A percentile compares a stretch with the other conserved stretches of the same genome.
Evolutionary conservation across 331 rosid species (phyloP).

Genomic region (Ulmus americana): DNA sequence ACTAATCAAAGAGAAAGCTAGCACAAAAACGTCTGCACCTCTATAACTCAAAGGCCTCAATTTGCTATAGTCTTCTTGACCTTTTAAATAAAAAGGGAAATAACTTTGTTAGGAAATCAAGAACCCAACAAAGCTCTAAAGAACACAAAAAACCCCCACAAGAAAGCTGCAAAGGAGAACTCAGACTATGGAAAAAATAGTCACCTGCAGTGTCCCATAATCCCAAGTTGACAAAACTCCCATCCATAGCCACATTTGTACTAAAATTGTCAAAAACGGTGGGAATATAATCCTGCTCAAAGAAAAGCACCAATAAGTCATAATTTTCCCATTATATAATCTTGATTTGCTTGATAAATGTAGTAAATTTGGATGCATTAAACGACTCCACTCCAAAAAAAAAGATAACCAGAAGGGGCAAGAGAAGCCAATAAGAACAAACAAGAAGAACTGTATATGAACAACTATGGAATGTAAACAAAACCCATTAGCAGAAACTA

Average conservation of each 20-base stretch:
- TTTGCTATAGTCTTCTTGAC: constrained; percentile 97
- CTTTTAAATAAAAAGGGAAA: constrained; percentile 34
- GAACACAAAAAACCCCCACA: constrained; percentile 2
- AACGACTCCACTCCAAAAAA: no score
- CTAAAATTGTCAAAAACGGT: constrained; percentile 96
- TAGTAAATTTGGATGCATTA: background rate
- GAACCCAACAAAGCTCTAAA: constrained; percentile 7
- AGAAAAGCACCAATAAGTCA: background rate
- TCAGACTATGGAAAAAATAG: background rate
- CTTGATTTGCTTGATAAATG: background rate
- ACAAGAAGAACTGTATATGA: background rate
- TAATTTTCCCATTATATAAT: no score
- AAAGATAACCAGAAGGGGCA: background rate
- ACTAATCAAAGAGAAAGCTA: constrained; percentile 88
- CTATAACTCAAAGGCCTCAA: constrained; percentile 94
- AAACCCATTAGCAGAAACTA: constrained; percentile 6
- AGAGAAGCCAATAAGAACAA: background rate
- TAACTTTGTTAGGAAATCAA: background rate
- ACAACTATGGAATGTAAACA: background rate
- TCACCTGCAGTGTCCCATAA: constrained; percentile 99
- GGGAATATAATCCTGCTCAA: constrained; percentile 75
- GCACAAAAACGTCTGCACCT: constrained; percentile 90
- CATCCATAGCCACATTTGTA: constrained; percentile 95
- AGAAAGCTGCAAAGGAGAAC: background rate
- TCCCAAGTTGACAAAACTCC: constrained; percentile 81